Conservation (phyloP, 306 rosid genomes). For the Hippophae gyantsensis region DNA sequence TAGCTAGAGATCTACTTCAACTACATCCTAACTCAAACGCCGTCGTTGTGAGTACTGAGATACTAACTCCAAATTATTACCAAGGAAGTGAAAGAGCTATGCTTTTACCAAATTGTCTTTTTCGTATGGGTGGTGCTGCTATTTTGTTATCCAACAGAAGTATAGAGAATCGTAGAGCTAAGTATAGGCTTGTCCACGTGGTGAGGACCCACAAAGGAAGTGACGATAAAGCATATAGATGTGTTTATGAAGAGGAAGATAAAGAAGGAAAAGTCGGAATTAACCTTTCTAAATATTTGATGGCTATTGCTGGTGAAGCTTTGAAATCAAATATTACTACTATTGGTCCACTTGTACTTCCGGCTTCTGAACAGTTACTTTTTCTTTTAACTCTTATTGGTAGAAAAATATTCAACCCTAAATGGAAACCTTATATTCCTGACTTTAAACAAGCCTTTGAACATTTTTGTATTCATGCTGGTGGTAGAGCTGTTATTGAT, state of each 20-base stretch:
- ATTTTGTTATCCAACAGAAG: conserved; percentile 54
- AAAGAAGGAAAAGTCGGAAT: conserved; percentile 83
- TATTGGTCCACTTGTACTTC: conserved; percentile 87
- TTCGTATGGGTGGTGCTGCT: conserved; percentile 99
- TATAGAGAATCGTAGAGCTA: conserved; percentile 46
- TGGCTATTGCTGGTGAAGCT: conserved; percentile 99
- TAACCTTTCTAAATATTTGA: conserved; percentile 62
- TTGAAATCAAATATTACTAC: conserved; percentile 85
- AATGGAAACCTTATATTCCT: conserved; percentile 94
- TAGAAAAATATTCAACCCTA: conserved; percentile 65
- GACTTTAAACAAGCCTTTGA: conserved; percentile 91
- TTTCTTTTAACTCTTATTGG: conserved; percentile 66
- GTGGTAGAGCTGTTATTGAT: conserved; percentile 87
- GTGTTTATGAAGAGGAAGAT: conserved; percentile 82
- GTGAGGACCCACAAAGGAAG: conserved; percentile 80
- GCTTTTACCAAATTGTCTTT: conserved; percentile 89
- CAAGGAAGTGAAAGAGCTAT: conserved; percentile 90
- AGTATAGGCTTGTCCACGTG: conserved; percentile 66
- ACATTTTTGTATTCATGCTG: conserved; percentile 94
- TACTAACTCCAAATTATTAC: conserved; percentile 78
- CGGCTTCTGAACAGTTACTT: conserved; percentile 86
- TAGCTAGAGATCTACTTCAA: conserved; percentile 89
- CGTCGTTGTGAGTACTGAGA: conserved; percentile 76
- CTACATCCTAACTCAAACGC: conserved; percentile 87
- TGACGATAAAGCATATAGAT: conserved; percentile 68